phyloP scores from a whole-genome alignment of 441 rosid species.

The Pelargonium fulgidum region DNA sequence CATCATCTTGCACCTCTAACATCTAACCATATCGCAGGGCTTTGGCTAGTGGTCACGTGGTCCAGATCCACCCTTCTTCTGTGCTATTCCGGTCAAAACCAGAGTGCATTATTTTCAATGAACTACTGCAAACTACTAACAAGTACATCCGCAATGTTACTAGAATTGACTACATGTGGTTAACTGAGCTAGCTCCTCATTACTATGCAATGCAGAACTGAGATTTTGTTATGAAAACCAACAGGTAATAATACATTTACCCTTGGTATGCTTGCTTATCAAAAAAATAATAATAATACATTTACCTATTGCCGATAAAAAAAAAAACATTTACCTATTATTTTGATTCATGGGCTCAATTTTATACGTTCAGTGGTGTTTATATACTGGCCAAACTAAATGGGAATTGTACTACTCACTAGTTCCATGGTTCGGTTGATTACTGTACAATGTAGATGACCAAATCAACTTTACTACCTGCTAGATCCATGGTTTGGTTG shows the following conservation, averaged over 20 bases:
- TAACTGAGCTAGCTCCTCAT: conserved; percentile 84
- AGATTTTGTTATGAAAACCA: conserved; percentile 18
- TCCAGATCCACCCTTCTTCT: conserved; percentile 84
- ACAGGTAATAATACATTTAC: conserved; percentile 16
- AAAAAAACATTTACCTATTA: not conserved
- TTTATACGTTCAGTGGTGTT: not conserved
- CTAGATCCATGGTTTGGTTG: too few species aligned
- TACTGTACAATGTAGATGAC: too few species aligned
- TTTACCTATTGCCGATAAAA: too few species aligned
- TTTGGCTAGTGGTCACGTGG: conserved; percentile 69
- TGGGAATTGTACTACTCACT: not conserved
- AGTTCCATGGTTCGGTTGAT: not conserved
- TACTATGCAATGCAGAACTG: conserved; percentile 48
- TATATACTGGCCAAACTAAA: not conserved
- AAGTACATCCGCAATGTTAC: conserved; percentile 74
- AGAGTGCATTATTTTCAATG: conserved; percentile 78
- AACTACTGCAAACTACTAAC: conserved; percentile 68
- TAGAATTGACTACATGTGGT: conserved; percentile 72
- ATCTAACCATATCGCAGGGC: conserved; percentile 40
- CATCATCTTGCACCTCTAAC: conserved; percentile 6
- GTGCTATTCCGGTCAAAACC: conserved; percentile 60
- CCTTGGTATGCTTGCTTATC: too few species aligned
- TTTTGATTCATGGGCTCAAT: not conserved
- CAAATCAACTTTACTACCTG: too few species aligned
- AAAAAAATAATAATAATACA: too few species aligned